A percentile compares a stretch with the other conserved stretches of the same genome.
phyloP scores from a whole-genome alignment of 805 yeast species.

The Barnettozyma sucrosica region DNA sequence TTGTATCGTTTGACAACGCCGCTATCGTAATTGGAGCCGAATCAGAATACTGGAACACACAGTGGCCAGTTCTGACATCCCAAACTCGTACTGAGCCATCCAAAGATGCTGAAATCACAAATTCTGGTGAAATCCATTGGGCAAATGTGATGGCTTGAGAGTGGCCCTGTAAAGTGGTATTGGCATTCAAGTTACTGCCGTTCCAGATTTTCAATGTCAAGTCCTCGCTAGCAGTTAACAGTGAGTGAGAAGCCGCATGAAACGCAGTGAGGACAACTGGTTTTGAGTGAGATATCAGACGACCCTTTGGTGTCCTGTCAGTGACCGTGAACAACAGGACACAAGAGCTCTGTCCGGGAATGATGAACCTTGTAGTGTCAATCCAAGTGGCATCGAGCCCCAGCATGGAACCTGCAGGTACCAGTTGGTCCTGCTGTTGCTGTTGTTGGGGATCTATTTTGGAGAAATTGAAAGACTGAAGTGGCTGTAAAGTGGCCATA shows the following conservation, averaged over 20 bases:
- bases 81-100: slow-evolving; percentile 70
- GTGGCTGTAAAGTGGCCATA: slow-evolving; percentile 43
- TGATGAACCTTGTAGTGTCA: slow-evolving; percentile 58
- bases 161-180: slow-evolving; percentile 47
- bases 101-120: slow-evolving; percentile 51
- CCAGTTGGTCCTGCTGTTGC: slow-evolving; percentile 17
- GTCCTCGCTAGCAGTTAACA: slow-evolving; percentile 79
- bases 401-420: slow-evolving; percentile 14
- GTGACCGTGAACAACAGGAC: slow-evolving; percentile 51
- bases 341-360: slow-evolving; percentile 54
- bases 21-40: slow-evolving; percentile 54
- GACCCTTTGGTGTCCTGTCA: slow-evolving; percentile 42
- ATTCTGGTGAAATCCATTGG: slow-evolving; percentile 45
- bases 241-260: slow-evolving; percentile 42
- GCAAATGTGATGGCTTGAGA: slow-evolving; percentile 51
- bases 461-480: slow-evolving; percentile 39
- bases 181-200: slow-evolving; percentile 50
- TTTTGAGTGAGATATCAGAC: slow-evolving; percentile 59
- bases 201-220: slow-evolving; percentile 69
- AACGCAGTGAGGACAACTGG: slow-evolving; percentile 50
- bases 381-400: slow-evolving; percentile 72
- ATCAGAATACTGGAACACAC: slow-evolving; percentile 34
- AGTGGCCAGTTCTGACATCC: slow-evolving; percentile 46
- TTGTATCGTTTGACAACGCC: slow-evolving; percentile 43
- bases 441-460: slow-evolving; percentile 20